Base-by-base conservation (phyloP, 371 early-diverging fungal species). In the Haplosporangium sp. region DNA sequence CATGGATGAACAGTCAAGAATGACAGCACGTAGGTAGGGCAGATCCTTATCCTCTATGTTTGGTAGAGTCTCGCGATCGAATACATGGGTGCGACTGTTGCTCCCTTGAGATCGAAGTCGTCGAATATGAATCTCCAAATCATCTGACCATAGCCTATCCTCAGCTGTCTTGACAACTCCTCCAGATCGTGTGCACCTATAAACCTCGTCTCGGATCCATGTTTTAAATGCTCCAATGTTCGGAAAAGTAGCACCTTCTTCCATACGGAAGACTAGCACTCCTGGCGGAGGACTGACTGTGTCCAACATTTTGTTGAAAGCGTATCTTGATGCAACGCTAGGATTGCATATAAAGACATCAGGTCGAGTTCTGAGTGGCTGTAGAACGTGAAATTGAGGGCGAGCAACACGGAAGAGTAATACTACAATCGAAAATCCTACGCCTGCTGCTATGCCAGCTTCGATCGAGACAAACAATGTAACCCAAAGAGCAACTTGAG, bases 401-500 rank as follows among this genome's bases (percentile, higher is more conserved):
- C 93, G 88, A 3, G 95, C 95, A 61, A 93, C 79, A 38, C 92
- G 88, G 79, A 90, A 77, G 11, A 95, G 82, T 4, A 95, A 84
- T 42, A 93, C 86, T 8, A 89, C 69, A 20, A 91, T 83, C 0
- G 93, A 87, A 62, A 93, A 83, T 19, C 75, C 89, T 4, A 92
- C 90, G 17, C 93, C 87, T 4, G 84, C 86, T 67, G 90, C 90
- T 56, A 95, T 93, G 20, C 92, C 94, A 53, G 65, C 86, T 60
- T 95, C 93, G 56, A 93, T 88, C 19, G 87, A 86, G n/a, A 87
- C 82, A 72, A 95, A 91, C 74, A 93, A 86, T 11, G 92, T 91
- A 58, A 91, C 84, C 27, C 91, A 58, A 8, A 92, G 86, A 4
- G 91, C 88, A 5, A 83, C 71, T 8, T 83, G 72, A 45, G 88